Evolutionary conservation across 495 filamentous ascomycete species (phyloP).

Genomic region (Parmelia sp.): DNA sequence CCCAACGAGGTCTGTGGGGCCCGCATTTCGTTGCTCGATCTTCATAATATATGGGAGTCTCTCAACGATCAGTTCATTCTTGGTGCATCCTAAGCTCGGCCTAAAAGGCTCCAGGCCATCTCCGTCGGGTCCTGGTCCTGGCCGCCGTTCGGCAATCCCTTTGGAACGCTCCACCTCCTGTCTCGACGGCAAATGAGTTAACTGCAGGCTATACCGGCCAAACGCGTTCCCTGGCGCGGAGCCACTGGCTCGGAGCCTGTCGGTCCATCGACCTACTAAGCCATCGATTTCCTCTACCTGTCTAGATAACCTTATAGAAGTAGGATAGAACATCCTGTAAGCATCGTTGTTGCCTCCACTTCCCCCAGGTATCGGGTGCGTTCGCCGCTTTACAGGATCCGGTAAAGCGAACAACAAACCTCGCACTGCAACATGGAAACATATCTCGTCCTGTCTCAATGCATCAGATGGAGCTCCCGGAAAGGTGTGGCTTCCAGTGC

Average conservation of each 20-base stretch:
- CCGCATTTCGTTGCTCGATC: conserved; percentile 44
- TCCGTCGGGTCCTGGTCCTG: background rate
- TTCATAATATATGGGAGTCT: conserved; percentile 76
- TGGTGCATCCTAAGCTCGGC: conserved; percentile 36
- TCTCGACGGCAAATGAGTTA: conserved; percentile 28
- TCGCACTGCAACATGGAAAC: conserved; percentile 79
- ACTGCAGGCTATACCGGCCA: conserved; percentile 34
- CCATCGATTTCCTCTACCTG: conserved; percentile 71
- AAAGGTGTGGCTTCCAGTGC: conserved; percentile 36
- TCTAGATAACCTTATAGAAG: conserved; percentile 67
- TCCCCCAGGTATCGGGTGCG: conserved; percentile 26
- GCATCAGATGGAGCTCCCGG: conserved; percentile 55
- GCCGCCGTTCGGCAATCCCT: background rate
- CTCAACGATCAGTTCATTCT: conserved; percentile 70
- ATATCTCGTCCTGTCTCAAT: conserved; percentile 84
- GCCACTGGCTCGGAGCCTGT: conserved; percentile 11
- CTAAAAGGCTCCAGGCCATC: conserved; percentile 1
- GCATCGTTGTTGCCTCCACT: conserved; percentile 47
- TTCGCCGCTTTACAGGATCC: conserved; percentile 65
- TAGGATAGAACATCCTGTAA: conserved; percentile 83
- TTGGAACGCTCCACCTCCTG: conserved; percentile 15
- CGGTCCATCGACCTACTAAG: conserved; percentile 59
- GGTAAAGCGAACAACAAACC: conserved; percentile 80
- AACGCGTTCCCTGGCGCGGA: conserved; percentile 17
- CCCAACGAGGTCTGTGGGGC: conserved; percentile 34